Percentiles rank a stretch among this genome's conserved stretches.
Evolutionary conservation across 75 land plant species (phyloP).

Genomic region (Ceratopteris richardii): DNA sequence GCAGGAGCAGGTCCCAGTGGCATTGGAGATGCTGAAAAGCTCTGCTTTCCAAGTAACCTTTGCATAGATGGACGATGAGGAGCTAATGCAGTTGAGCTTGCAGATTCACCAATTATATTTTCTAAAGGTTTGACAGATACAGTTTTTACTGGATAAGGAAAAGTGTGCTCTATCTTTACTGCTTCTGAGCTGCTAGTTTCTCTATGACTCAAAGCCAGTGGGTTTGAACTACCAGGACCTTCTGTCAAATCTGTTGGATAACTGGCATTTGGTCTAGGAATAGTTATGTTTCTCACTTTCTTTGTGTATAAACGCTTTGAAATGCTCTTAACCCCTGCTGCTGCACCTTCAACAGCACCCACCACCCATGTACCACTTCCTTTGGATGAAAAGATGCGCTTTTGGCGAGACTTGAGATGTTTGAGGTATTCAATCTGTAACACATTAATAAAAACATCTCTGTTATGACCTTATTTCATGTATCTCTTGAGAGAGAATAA

Average conservation of each 20-base stretch:
- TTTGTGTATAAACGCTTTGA: constrained; percentile 5
- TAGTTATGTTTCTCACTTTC: constrained; percentile 19
- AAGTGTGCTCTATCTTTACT: too few relatives aligned
- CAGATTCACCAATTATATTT: too few relatives aligned
- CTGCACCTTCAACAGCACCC: constrained; percentile 34
- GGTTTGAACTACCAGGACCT: too few relatives aligned
- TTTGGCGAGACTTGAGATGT: constrained; percentile 11
- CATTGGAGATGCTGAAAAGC: not conserved
- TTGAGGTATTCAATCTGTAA: constrained; percentile 26
- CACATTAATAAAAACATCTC: too few relatives aligned
- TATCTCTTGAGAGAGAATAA: too few relatives aligned
- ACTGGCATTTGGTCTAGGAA: constrained; percentile 4
- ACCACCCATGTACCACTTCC: constrained; percentile 32
- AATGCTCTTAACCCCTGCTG: constrained; percentile 16
- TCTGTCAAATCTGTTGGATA: too few relatives aligned
- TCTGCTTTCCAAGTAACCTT: not conserved
- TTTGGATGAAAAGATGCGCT: constrained; percentile 8
- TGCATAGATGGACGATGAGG: not conserved
- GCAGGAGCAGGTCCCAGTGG: not conserved
- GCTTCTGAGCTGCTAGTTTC: too few relatives aligned
- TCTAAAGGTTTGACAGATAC: too few relatives aligned
- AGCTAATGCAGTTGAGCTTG: too few relatives aligned
- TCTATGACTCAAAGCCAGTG: too few relatives aligned
- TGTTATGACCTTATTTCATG: too few relatives aligned
- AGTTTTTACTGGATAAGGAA: too few relatives aligned